These are phyloP conservation scores for Teunomyces funiuensis DNA, from an alignment of 805 yeast genomes.

Conservation along the genomic window DNA sequence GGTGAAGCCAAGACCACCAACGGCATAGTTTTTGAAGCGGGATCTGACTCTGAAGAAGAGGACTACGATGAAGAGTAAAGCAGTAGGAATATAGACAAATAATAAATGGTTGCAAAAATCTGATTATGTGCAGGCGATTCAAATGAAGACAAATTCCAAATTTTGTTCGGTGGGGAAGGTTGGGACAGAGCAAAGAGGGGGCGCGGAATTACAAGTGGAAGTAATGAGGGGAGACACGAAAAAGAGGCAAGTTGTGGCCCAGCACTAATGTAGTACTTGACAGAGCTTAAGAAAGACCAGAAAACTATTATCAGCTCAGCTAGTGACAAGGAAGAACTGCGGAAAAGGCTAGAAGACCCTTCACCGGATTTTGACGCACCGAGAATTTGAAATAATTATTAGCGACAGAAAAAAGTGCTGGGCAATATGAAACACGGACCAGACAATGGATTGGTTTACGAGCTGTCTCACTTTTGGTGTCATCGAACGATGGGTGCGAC, in stretches of 20 bases:
- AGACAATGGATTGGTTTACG: no score
- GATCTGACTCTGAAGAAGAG: constrained; percentile 18
- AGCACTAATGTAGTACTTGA: no score
- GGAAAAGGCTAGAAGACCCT: no score
- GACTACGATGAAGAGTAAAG: constrained; percentile 33
- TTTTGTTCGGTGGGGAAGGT: background rate
- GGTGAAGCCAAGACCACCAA: constrained; percentile 15
- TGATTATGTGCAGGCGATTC: background rate
- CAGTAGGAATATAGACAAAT: background rate
- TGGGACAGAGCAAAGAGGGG: background rate
- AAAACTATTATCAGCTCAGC: no score
- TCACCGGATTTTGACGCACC: background rate
- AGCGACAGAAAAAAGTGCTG: constrained; percentile 1
- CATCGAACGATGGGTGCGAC: no score
- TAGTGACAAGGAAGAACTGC: no score
- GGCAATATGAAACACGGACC: background rate
- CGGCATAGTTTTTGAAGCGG: constrained; percentile 3
- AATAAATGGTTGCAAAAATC: constrained; percentile 4
- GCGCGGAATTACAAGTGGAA: background rate
- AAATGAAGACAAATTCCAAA: background rate
- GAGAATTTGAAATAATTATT: constrained; percentile 4
- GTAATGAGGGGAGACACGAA: background rate
- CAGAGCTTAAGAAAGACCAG: no score
- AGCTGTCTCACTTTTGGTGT: no score
- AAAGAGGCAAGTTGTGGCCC: background rate